Evolutionary conservation across 2,329 filamentous ascomycete genomes (phyloP), one percentile per base, ranked within the genome.

Genomic region (Aspergillus uvarum): DNA sequence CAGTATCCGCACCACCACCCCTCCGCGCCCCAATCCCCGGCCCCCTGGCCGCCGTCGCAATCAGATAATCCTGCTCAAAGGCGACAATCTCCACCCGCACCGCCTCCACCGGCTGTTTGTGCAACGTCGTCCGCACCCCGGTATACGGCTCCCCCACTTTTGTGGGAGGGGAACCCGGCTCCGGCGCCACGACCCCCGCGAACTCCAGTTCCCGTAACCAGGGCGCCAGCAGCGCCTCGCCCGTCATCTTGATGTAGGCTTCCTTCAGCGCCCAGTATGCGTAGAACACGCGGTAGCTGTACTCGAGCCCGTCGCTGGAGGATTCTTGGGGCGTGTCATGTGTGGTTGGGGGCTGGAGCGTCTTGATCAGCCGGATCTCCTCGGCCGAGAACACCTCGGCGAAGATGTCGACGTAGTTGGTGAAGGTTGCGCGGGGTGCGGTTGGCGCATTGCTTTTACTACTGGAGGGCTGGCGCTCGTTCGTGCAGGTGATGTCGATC

Each of bases 181-280:
- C 67, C 8, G 85, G 84, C 2, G 82, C 80, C 52, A 80, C 74
- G 0, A 88, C 86, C 58, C 85, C 78, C 59, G 78, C 78, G 66
- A 89, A 89, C 60, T 88, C 86, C 22, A 88, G 71, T 48, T 85
- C 78, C 58, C 80, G 79, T 35, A 88, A 75, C 86, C 86, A 88
- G 2, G 79, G 77, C 1, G 86, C 86, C 7, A 88, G 75, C 19
- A 89, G 73, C 0, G 85, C 86, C 68, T 88, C 86, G 6, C 86
- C 86, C 4, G 85, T 84, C 68, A 89, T 83, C 75, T 88, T 89
- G 69, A 88, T 84, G 72, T 87, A 88, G 1, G 86, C 85, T 68
- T 89, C 86, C 68, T 88, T 88, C 58, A 86, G 81, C 65, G 83
- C 84, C 82, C 86, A 89, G 68, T 83, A 86, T 0, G 85, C 82